A percentile compares a stretch with the other conserved stretches of the same genome.
phyloP scores from a whole-genome alignment of 805 yeast genomes.

The Ogataea wickerhamii region DNA sequence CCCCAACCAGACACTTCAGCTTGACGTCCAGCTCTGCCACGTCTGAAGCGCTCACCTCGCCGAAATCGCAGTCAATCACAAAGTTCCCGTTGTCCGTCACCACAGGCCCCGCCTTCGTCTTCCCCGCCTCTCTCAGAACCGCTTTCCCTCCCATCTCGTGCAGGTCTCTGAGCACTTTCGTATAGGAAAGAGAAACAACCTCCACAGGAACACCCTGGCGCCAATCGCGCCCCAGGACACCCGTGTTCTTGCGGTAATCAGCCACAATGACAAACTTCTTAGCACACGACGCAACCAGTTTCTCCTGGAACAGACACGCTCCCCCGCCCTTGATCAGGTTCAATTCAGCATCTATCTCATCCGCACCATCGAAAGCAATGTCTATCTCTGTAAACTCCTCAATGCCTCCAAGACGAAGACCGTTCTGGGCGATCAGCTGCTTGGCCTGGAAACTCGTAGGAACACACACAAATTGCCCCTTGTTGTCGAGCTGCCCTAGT shows the following conservation, averaged over 20 bases:
- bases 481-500: constrained; percentile 63
- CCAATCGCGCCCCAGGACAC: constrained; percentile 75
- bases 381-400: constrained; percentile 82
- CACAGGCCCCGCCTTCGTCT: constrained; percentile 95
- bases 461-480: constrained; percentile 64
- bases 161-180: constrained; percentile 65
- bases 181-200: constrained; percentile 83
- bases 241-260: constrained; percentile 80
- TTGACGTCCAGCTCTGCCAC: constrained; percentile 51
- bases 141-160: constrained; percentile 60
- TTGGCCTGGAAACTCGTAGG: constrained; percentile 97
- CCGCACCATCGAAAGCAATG: constrained; percentile 97
- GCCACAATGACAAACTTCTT: constrained; percentile 84
- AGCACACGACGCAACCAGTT: constrained; percentile 84
- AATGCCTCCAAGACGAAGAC: constrained; percentile 70
- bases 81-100: constrained; percentile 95
- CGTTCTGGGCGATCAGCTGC: constrained; percentile 76
- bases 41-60: constrained; percentile 51
- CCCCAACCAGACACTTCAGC: constrained; percentile 80
- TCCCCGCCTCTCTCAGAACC: constrained; percentile 74
- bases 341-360: constrained; percentile 78
- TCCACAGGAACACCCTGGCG: constrained; percentile 90
- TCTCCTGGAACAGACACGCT: constrained; percentile 94
- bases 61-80: constrained; percentile 90
- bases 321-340: constrained; percentile 98